phyloP scores from a whole-genome alignment of 2,329 filamentous ascomycete genomes.

The Paecilomyces formosus region DNA sequence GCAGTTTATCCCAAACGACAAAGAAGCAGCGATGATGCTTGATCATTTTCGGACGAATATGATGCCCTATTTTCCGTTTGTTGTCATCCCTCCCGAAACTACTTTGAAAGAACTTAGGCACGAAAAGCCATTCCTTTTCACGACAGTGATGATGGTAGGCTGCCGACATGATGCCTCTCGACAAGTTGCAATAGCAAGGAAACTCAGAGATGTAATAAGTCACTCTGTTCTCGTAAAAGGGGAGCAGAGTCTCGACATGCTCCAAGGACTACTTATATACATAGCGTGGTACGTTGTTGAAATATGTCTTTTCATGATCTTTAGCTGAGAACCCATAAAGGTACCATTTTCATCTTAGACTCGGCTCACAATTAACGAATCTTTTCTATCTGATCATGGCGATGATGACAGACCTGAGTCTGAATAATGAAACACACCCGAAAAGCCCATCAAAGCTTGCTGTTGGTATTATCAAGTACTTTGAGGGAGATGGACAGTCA shows the following conservation, averaged over 20 bases:
- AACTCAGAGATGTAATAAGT: conserved; percentile 26
- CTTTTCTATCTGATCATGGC: conserved; percentile 43
- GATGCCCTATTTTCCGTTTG: conserved; percentile 18
- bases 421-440: conserved; percentile 25
- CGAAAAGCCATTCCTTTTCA: conserved; percentile 16
- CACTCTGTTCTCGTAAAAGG: conserved; percentile 37
- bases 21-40: conserved; percentile 10
- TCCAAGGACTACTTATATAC: conserved; percentile 42
- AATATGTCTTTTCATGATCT: not conserved
- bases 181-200: conserved; percentile 8
- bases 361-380: conserved; percentile 42
- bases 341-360: conserved; percentile 4
- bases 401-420: conserved; percentile 41
- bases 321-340: not conserved
- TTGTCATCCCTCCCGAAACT: conserved; percentile 10
- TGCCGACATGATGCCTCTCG: conserved; percentile 8
- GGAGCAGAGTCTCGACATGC: conserved; percentile 35
- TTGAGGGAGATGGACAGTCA: conserved; percentile 34
- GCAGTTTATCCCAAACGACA: conserved; percentile 1
- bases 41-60: conserved; percentile 8
- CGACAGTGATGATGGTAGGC: conserved; percentile 13
- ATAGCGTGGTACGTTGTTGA: conserved; percentile 38
- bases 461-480: not conserved
- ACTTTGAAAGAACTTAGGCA: conserved; percentile 11
- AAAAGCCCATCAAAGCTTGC: conserved; percentile 22